Evolutionary conservation across 1,284 basidiomycete species (phyloP).

Genomic region (Sanghuangporus weigelae): DNA sequence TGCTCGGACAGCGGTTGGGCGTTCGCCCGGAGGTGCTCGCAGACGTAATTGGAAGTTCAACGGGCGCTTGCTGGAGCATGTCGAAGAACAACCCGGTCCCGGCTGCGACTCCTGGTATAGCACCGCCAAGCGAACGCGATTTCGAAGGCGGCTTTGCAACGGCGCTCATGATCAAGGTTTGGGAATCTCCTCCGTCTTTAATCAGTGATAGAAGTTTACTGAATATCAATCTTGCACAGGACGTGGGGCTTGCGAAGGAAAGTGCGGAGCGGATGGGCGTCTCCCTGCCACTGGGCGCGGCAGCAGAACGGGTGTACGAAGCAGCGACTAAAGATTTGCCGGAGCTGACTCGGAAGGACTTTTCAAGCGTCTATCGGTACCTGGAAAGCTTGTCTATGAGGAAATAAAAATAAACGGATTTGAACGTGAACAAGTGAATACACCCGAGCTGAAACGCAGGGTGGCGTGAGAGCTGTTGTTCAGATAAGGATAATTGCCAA

Average conservation of each 20-base stretch:
- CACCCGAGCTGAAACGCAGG: neutral
- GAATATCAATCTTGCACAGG: slow-evolving; percentile 36
- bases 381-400: slow-evolving; percentile 30
- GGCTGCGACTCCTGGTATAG: slow-evolving; percentile 61
- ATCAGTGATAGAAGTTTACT: neutral
- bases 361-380: slow-evolving; percentile 74
- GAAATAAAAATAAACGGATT: slow-evolving; percentile 3
- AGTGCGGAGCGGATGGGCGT: slow-evolving; percentile 47
- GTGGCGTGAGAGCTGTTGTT: neutral
- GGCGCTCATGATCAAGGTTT: slow-evolving; percentile 79
- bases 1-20: slow-evolving; percentile 75
- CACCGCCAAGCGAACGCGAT: slow-evolving; percentile 77
- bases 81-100: slow-evolving; percentile 88
- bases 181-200: slow-evolving; percentile 12
- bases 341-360: slow-evolving; percentile 65
- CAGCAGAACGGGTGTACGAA: slow-evolving; percentile 56
- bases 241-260: slow-evolving; percentile 72
- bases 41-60: slow-evolving; percentile 79
- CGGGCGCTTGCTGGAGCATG: slow-evolving; percentile 79
- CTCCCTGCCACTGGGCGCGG: slow-evolving; percentile 59
- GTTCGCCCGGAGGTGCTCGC: slow-evolving; percentile 71
- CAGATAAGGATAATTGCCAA: neutral
- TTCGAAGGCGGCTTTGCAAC: slow-evolving; percentile 85
- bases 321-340: slow-evolving; percentile 48
- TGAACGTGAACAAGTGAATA: too few species aligned